Evolutionary conservation across 345 rosid species (phyloP), one percentile per base, ranked within the genome.

Genomic region (Lepidium aucheri): DNA sequence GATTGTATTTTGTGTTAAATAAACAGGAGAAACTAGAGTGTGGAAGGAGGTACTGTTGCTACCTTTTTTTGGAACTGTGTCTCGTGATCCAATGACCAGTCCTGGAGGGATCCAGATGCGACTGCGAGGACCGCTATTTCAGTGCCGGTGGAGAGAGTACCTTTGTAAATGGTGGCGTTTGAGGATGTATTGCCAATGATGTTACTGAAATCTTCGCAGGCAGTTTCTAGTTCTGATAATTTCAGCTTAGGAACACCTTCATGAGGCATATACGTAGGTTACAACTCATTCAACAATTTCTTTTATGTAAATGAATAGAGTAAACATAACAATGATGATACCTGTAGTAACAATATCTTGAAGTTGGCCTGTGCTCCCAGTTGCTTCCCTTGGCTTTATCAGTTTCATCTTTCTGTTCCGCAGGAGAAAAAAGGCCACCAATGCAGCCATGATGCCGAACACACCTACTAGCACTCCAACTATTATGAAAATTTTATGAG

Each of bases 171-270:
- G 6, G 81, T 94, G 15, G 91, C 91, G 53, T 78, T 76, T 6
- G 89, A 75, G 56, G 82, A 81, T 49, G 65, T 72, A 22, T 82
- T 63, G 41, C 91, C 95, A 49, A 94, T 87, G 72, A 94, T 89
- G 73, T 94, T 94, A 59, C 97, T 94, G 77, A 94, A 94, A 79
- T 90, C 99, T 79, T 94, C 99, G 39, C 99, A 90, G 41, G 95
- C 97, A 39, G 85, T 87, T 79, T 83, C 86, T 65, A 94, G 93
- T 79, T 94, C 99, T 35, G 89, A 71, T 53, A 92, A 81, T 78
- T 88, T 85, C 56, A 94, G 97, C 76, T 88, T 86, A 7, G 99
- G 99, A 14, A 84, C 93, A 72, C 65, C 76, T 72, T 38, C 69
- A 63, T n/a, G 36, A 46, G 50, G 17, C 63, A 54, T 10, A 45